Evolutionary conservation across 805 yeast genomes (phyloP).

Genomic region (Candida yuanshanica): DNA sequence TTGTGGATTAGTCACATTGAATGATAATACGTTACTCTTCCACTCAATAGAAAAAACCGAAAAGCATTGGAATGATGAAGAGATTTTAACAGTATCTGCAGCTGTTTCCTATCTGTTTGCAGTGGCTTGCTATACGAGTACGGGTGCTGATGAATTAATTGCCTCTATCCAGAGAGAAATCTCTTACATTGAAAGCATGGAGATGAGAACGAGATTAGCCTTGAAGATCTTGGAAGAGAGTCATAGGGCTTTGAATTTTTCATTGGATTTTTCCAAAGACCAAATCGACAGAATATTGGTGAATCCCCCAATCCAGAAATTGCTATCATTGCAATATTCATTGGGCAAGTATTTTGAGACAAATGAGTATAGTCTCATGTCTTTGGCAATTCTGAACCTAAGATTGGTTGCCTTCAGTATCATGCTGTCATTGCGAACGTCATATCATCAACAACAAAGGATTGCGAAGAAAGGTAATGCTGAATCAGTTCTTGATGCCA

Average conservation of each 20-base stretch:
- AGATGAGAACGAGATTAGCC: conserved; percentile 29
- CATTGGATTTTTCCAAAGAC: conserved; percentile 64
- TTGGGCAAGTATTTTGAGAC: conserved; percentile 41
- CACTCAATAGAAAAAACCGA: conserved; percentile 4
- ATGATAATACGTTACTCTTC: conserved; percentile 15
- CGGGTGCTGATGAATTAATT: conserved; percentile 65
- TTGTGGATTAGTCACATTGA: conserved; percentile 34
- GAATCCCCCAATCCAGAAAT: conserved; percentile 71
- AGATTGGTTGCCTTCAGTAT: conserved; percentile 68
- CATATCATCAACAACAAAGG: conserved; percentile 57
- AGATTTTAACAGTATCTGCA: conserved; percentile 36
- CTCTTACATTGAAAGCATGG: conserved; percentile 19
- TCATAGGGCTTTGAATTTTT: conserved; percentile 70
- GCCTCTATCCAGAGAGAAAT: conserved; percentile 48
- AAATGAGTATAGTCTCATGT: conserved; percentile 18
- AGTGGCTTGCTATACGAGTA: conserved; percentile 60
- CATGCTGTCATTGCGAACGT: conserved; percentile 53
- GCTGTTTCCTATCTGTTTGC: conserved; percentile 66
- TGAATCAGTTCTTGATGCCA: conserved; percentile 42
- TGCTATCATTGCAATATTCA: conserved; percentile 62
- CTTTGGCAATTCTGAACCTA: conserved; percentile 58
- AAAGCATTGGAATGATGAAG: conserved; percentile 9
- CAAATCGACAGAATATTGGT: conserved; percentile 70
- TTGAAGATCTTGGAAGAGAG: conserved; percentile 53
- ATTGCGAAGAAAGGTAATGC: conserved; percentile 43